phyloP scores from a whole-genome alignment of 1,284 basidiomycete species.

The Cryptococcus wingfieldii region DNA sequence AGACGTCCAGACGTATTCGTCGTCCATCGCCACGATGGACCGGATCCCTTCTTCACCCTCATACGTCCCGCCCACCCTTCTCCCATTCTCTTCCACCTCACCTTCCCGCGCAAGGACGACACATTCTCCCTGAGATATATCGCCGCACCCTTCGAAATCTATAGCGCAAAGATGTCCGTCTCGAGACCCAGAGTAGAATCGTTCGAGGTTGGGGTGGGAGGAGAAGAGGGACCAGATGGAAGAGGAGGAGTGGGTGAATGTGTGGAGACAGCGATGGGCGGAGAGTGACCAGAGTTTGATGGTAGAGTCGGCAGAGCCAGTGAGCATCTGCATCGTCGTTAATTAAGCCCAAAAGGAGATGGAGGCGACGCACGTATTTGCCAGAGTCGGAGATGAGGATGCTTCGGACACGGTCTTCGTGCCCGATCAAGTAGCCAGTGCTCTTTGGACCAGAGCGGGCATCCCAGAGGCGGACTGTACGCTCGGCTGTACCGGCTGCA shows the following conservation, averaged over 20 bases:
- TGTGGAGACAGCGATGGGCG: conserved; percentile 84
- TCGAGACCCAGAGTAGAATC: conserved; percentile 94
- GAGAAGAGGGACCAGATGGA: conserved; percentile 93
- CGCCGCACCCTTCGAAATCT: conserved; percentile 75
- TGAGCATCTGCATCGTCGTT: conserved; percentile 60
- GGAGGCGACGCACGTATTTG: conserved; percentile 63
- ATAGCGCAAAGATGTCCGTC: conserved; percentile 84
- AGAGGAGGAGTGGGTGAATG: conserved; percentile 91
- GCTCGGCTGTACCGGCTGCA: conserved; percentile 85
- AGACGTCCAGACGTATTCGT: conserved; percentile 86
- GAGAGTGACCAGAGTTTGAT: conserved; percentile 82
- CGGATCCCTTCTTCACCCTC: conserved; percentile 67
- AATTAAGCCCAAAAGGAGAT: conserved; percentile 2
- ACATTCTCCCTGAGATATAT: conserved; percentile 84
- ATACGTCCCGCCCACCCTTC: conserved; percentile 30
- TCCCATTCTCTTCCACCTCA: conserved; percentile 11
- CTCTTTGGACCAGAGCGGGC: conserved; percentile 65
- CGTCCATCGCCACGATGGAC: conserved; percentile 77
- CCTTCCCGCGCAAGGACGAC: conserved; percentile 72
- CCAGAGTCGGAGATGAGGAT: conserved; percentile 85
- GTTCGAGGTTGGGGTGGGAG: conserved; percentile 77
- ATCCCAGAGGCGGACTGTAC: conserved; percentile 88
- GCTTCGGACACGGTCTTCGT: conserved; percentile 92
- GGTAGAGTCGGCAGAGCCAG: conserved; percentile 79
- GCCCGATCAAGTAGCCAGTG: conserved; percentile 72